Conservation (phyloP, 2,329 filamentous ascomycete genomes). For the Acarospora socialis region DNA sequence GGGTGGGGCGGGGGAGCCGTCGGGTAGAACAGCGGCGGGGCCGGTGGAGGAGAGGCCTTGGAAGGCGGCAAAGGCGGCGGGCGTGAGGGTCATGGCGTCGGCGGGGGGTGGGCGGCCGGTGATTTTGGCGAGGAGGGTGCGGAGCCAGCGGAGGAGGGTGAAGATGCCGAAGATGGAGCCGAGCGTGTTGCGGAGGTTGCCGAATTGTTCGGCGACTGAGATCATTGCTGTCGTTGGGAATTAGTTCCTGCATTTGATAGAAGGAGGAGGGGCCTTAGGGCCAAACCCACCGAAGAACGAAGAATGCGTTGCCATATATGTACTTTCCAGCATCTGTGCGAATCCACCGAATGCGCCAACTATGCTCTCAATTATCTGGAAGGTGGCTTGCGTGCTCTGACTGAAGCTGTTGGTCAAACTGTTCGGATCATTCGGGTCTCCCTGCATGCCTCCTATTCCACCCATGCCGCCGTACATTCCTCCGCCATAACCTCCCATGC, state of each 20-base stretch:
- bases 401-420: slow-evolving; percentile 92
- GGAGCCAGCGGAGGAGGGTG: slow-evolving; percentile 86
- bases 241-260: slow-evolving; percentile 12
- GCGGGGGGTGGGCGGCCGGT: slow-evolving; percentile 83
- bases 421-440: slow-evolving; percentile 72
- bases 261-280: neutral
- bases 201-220: slow-evolving; percentile 92
- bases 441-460: slow-evolving; percentile 37
- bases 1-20: slow-evolving; percentile 51
- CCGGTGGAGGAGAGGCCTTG: slow-evolving; percentile 46
- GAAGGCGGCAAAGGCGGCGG: slow-evolving; percentile 81
- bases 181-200: slow-evolving; percentile 80
- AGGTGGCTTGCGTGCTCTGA: slow-evolving; percentile 89
- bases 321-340: slow-evolving; percentile 98
- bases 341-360: slow-evolving; percentile 95
- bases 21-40: slow-evolving; percentile 36
- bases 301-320: slow-evolving; percentile 98
- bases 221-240: slow-evolving; percentile 60
- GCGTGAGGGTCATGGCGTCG: slow-evolving; percentile 73
- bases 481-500: slow-evolving; percentile 25
- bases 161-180: slow-evolving; percentile 92
- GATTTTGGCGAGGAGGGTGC: slow-evolving; percentile 78
- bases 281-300: slow-evolving; percentile 81
- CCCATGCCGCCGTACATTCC: slow-evolving; percentile 35
- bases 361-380: slow-evolving; percentile 95